A percentile compares a stretch with the other conserved stretches of the same genome.
These are phyloP conservation scores for Pseudogymnoascus sp. DNA, from an alignment of 2,329 filamentous ascomycete species.

Conservation along the genomic window DNA sequence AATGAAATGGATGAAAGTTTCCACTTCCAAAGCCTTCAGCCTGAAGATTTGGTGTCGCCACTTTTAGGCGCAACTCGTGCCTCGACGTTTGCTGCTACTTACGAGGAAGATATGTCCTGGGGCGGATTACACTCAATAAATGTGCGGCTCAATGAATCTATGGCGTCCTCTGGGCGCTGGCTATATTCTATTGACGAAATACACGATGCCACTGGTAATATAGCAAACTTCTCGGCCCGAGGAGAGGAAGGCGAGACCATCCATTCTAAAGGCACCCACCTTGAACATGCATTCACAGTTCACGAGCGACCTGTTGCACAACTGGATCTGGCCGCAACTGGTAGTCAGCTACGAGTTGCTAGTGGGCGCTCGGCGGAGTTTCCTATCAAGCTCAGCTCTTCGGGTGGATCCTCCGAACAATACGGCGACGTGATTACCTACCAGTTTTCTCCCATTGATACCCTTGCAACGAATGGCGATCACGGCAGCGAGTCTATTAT, in stretches of 20 bases:
- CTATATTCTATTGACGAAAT: conserved; percentile 87
- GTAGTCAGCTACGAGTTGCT: conserved; percentile 73
- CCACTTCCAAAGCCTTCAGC: conserved; percentile 88
- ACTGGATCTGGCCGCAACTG: conserved; percentile 67
- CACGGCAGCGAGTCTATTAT: conserved; percentile 51
- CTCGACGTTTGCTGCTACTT: conserved; percentile 47
- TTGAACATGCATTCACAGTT: conserved; percentile 73
- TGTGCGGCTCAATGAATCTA: conserved; percentile 83
- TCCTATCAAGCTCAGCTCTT: conserved; percentile 61
- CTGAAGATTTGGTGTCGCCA: conserved; percentile 74
- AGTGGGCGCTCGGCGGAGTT: conserved; percentile 60
- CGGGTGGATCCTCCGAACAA: conserved; percentile 48
- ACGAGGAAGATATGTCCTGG: conserved; percentile 68
- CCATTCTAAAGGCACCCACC: conserved; percentile 48
- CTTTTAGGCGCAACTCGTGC: conserved; percentile 53
- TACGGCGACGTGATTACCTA: conserved; percentile 68
- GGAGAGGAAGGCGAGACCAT: conserved; percentile 59
- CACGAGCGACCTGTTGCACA: conserved; percentile 73
- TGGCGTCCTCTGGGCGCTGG: conserved; percentile 73
- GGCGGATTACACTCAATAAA: conserved; percentile 64
- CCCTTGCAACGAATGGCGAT: conserved; percentile 60
- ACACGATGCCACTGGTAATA: conserved; percentile 80
- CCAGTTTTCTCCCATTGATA: conserved; percentile 68
- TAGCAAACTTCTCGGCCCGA: conserved; percentile 61
- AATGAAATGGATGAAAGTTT: conserved; percentile 77